These are phyloP conservation scores for Mucor velutinosus DNA, from an alignment of 371 early-diverging fungal species.

Conservation along the genomic window DNA sequence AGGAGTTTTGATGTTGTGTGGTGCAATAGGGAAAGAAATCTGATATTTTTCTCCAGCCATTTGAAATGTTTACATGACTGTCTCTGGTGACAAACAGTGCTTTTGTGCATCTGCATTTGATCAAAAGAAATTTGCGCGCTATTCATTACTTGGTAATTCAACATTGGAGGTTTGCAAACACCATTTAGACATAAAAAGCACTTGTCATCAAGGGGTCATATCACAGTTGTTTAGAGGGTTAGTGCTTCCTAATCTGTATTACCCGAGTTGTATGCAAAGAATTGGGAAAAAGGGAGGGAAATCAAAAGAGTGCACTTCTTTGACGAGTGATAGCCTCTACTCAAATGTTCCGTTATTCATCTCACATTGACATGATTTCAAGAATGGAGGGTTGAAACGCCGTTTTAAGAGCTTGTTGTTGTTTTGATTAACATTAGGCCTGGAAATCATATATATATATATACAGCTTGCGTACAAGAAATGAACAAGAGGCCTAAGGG, in stretches of 20 bases:
- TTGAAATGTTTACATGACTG: neutral
- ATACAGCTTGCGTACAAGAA: neutral
- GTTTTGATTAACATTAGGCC: neutral
- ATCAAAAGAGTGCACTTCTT: neutral
- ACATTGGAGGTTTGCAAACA: neutral
- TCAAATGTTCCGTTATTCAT: too few species aligned
- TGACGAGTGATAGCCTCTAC: too few species aligned
- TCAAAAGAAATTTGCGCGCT: neutral
- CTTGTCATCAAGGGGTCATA: conserved; percentile 5
- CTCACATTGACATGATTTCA: neutral
- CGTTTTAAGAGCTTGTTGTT: neutral
- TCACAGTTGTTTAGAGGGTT: neutral
- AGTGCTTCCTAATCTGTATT: conserved; percentile 6
- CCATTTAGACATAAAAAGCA: conserved; percentile 7
- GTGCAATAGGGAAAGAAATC: neutral
- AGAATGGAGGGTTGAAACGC: neutral
- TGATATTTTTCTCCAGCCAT: neutral
- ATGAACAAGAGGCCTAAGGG: neutral
- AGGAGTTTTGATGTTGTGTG: neutral
- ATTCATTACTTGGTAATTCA: neutral
- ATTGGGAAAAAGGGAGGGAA: conserved; percentile 11
- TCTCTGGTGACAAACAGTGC: neutral
- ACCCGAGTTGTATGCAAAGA: neutral
- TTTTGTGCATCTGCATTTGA: neutral
- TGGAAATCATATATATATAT: neutral